These are phyloP conservation scores for Pistacia vera DNA, from an alignment of 345 rosid species.

Conservation along the genomic window DNA sequence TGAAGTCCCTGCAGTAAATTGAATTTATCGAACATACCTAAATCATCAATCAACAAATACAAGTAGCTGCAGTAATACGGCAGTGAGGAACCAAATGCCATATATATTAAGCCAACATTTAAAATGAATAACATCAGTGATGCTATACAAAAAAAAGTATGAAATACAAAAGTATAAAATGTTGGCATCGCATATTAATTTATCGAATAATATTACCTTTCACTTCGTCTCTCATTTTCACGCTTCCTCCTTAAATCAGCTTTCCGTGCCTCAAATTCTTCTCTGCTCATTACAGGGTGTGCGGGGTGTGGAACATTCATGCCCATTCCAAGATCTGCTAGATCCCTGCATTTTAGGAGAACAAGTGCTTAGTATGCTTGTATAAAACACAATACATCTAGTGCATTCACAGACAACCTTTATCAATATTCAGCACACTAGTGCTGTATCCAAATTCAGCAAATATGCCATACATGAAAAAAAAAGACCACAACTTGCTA, in stretches of 20 bases:
- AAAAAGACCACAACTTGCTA: background rate
- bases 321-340: conserved; percentile 79
- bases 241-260: conserved; percentile 85
- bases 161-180: too few species aligned
- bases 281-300: conserved; percentile 89
- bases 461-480: conserved; percentile 11
- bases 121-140: background rate
- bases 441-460: background rate
- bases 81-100: background rate
- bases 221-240: conserved; percentile 74
- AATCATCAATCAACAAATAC: background rate
- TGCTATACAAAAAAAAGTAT: background rate
- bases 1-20: conserved; percentile 59
- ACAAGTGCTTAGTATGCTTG: background rate
- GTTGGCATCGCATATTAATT: too few species aligned
- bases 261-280: conserved; percentile 88
- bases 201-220: conserved; percentile 53
- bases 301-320: conserved; percentile 72
- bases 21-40: background rate
- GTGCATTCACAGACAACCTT: background rate
- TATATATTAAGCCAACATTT: background rate
- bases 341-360: conserved; percentile 55
- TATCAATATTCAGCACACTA: conserved; percentile 3
- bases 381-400: background rate
- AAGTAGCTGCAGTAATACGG: background rate